Evolutionary conservation across 768 basidiomycete species (phyloP), one percentile per base, ranked within the genome.

Genomic region (Termitomyces titanicus): DNA sequence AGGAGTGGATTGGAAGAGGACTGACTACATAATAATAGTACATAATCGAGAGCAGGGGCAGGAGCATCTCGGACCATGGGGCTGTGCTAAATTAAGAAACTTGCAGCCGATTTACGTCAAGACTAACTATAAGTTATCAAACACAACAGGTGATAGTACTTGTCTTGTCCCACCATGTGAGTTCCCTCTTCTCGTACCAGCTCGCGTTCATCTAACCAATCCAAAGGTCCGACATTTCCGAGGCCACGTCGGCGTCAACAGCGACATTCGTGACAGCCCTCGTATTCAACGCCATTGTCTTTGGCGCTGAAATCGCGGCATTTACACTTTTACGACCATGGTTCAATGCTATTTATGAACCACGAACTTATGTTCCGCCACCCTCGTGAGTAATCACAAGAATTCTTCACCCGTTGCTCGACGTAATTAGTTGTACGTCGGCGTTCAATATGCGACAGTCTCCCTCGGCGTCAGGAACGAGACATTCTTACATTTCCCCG

Each of bases 281-380:
- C 43, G 82, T 85, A 17, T 85, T 94, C 77, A 98, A 98, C 66
- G 77, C 75, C 0, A 79, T 79, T 35, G 83, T 92, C 22, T 90
- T 91, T 59, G 85, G 72, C 9, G 78, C 72, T 6, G 89, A 95
- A 71, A 68, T 98, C 49, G 76, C 65, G 5, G 79, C 80, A 15
- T 98, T 97, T 73, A 88, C 94, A n/a, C 55, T 96, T 58, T 69
- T 97, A 27, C 78, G 94, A 39, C 84, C 88, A 11, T 86, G 84
- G 65, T 97, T 98, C 79, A 89, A 86, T 59, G 78, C 85, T 13
- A 88, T 98, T 45, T 98, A 94, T 68, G 89, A 94, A 63, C 95
- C 94, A 0, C 77, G 94, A 53, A 89, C 92, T 7, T 89, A 88
- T 69, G 74, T 75, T 15, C 77, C 77, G 9, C 63, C 69, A 6